phyloP scores from a whole-genome alignment of 2,329 filamentous ascomycete genomes.

The Phaeosphaeria sp. region DNA sequence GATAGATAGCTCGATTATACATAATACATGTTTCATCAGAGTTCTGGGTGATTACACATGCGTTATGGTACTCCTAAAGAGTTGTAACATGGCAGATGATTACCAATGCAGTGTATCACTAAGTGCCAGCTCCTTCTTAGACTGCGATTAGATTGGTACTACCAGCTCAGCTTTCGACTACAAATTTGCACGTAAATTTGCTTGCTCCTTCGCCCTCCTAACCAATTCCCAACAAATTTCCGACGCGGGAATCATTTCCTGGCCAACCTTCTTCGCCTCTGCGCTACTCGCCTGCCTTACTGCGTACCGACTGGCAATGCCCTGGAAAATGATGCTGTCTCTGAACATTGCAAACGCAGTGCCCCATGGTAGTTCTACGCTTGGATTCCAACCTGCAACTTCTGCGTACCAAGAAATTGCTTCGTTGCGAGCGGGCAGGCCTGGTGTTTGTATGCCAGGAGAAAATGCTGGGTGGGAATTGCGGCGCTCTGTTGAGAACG shows the following conservation, averaged over 20 bases:
- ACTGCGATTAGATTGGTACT: not conserved
- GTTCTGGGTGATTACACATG: too few relatives aligned
- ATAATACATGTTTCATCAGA: too few relatives aligned
- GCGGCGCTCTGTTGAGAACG: slow-evolving; percentile 41
- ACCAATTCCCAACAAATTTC: slow-evolving; percentile 79
- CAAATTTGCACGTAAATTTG: slow-evolving; percentile 39
- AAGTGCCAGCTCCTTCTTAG: too few relatives aligned
- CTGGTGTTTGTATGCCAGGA: slow-evolving; percentile 65
- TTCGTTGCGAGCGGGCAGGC: slow-evolving; percentile 66
- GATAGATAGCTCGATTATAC: too few relatives aligned
- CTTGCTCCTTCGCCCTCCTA: slow-evolving; percentile 52
- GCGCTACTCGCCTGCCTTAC: slow-evolving; percentile 86
- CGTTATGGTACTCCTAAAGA: too few relatives aligned
- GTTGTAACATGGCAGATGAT: too few relatives aligned
- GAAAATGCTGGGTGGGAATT: slow-evolving; percentile 63
- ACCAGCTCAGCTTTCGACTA: slow-evolving; percentile 11
- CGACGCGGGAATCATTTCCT: slow-evolving; percentile 72
- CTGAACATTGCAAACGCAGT: slow-evolving; percentile 67
- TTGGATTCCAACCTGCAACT: slow-evolving; percentile 73
- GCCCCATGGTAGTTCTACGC: slow-evolving; percentile 65
- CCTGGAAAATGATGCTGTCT: slow-evolving; percentile 73
- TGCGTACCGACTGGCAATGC: slow-evolving; percentile 87
- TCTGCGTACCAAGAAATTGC: slow-evolving; percentile 70
- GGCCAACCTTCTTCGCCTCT: slow-evolving; percentile 74
- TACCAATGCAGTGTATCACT: too few relatives aligned